Evolutionary conservation across 208 protist species (phyloP).

Genomic region (Angomonas ambiguus): DNA sequence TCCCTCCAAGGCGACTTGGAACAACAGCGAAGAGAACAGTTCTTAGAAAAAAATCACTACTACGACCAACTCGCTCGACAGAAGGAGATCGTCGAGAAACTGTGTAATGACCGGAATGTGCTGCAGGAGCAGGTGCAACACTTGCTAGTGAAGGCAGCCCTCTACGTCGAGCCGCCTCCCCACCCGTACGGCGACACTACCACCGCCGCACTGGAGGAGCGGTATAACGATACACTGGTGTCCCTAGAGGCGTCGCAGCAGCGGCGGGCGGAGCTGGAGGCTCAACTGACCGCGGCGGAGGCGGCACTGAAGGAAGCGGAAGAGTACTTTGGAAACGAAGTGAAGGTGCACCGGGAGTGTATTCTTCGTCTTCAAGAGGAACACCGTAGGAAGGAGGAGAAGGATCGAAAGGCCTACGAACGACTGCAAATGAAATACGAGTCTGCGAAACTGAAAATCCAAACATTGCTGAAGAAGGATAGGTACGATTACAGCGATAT

Average conservation of each 20-base stretch:
- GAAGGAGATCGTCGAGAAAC: neutral
- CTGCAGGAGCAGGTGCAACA: neutral
- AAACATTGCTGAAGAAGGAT: neutral
- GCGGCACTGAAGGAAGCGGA: neutral
- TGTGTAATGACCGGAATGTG: neutral
- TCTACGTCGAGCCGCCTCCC: neutral
- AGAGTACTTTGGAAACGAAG: neutral
- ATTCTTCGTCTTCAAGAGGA: neutral
- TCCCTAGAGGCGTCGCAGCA: neutral
- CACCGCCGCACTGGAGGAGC: too few species aligned
- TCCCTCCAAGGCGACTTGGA: neutral
- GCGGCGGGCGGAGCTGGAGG: neutral
- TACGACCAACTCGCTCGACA: neutral
- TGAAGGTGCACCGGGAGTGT: neutral
- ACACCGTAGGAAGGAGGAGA: neutral
- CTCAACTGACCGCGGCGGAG: neutral
- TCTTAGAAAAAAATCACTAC: neutral
- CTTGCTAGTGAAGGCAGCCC: neutral
- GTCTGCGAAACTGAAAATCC: neutral
- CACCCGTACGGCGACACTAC: too few species aligned
- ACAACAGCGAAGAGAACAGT: neutral
- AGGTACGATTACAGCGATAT: neutral
- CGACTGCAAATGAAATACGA: constrained; percentile 6
- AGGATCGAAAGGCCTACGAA: neutral
- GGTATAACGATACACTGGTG: neutral